Evolutionary conservation across 352 stramenopile genomes (phyloP).

Genomic region (Phytophthora kernoviae): DNA sequence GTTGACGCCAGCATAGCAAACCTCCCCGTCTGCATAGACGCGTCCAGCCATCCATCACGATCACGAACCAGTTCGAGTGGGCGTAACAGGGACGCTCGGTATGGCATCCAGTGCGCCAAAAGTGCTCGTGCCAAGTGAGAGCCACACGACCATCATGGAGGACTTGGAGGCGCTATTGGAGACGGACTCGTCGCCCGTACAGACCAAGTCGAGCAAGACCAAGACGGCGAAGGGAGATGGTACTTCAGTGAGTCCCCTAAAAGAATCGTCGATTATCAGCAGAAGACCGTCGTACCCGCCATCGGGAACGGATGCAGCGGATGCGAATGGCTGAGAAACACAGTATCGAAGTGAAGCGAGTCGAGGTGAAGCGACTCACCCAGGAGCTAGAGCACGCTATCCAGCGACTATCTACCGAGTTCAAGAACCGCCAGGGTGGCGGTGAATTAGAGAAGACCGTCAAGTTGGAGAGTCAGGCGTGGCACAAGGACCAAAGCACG

Average conservation of each 20-base stretch:
- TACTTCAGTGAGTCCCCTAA: neutral
- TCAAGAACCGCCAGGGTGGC: constrained; percentile 1
- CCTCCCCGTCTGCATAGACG: no score
- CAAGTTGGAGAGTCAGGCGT: neutral
- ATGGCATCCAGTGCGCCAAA: no score
- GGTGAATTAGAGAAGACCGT: neutral
- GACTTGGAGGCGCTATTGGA: constrained; percentile 11
- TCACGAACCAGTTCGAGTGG: no score
- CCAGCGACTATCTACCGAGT: constrained; percentile 7
- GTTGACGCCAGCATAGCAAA: no score
- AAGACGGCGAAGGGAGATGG: neutral
- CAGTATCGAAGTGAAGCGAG: constrained; percentile 40
- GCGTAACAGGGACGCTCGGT: no score
- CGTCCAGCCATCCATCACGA: no score
- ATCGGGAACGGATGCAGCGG: constrained; percentile 50
- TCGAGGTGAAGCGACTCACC: constrained; percentile 38
- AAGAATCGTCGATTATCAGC: constrained; percentile 21
- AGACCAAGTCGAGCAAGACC: constrained; percentile 19
- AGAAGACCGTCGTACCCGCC: constrained; percentile 33
- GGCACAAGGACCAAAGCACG: constrained; percentile 14
- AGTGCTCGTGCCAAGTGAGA: neutral
- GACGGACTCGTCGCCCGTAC: constrained; percentile 17
- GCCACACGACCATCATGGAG: constrained; percentile 1
- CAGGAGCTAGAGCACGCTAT: constrained; percentile 31
- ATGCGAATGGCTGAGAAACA: constrained; percentile 41